A percentile compares a stretch with the other conserved stretches of the same genome.
Evolutionary conservation across 2,329 filamentous ascomycete genomes (phyloP).

Genomic region (Emmonsiellopsis sp.): DNA sequence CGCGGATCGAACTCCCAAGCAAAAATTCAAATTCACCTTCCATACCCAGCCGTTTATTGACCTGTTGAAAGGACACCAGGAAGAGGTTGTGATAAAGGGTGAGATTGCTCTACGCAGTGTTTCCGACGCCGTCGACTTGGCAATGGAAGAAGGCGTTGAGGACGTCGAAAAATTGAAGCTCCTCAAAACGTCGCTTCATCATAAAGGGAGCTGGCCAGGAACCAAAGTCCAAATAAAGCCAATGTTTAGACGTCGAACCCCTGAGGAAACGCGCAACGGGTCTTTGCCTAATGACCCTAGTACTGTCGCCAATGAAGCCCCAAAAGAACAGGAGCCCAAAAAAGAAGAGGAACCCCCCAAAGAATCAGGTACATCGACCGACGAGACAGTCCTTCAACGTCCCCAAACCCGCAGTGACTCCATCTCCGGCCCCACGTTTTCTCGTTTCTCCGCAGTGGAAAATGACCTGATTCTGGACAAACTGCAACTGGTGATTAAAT

Average conservation of each 20-base stretch:
- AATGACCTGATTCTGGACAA: constrained; percentile 92
- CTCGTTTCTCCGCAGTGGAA: constrained; percentile 85
- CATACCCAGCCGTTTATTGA: constrained; percentile 95
- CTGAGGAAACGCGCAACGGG: constrained; percentile 44
- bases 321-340: constrained; percentile 42
- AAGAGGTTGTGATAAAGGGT: constrained; percentile 89
- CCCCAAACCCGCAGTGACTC: constrained; percentile 67
- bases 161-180: constrained; percentile 79
- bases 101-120: constrained; percentile 85
- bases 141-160: constrained; percentile 69
- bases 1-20: constrained; percentile 93
- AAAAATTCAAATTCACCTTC: constrained; percentile 99
- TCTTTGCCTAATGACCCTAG: constrained; percentile 11
- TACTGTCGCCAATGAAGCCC: constrained; percentile 36
- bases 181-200: constrained; percentile 76
- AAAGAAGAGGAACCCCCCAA: constrained; percentile 16
- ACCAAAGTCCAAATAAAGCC: constrained; percentile 99
- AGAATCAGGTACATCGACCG: constrained; percentile 11
- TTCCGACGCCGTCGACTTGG: constrained; percentile 73
- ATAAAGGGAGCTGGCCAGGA: constrained; percentile 88
- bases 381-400: constrained; percentile 13
- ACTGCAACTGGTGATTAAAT: constrained; percentile 94
- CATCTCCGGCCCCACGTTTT: constrained; percentile 81
- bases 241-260: constrained; percentile 88
- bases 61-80: constrained; percentile 86